Evolutionary conservation across 768 basidiomycete species (phyloP), one percentile per base, ranked within the genome.

Genomic region (Lactarius hengduanensis): DNA sequence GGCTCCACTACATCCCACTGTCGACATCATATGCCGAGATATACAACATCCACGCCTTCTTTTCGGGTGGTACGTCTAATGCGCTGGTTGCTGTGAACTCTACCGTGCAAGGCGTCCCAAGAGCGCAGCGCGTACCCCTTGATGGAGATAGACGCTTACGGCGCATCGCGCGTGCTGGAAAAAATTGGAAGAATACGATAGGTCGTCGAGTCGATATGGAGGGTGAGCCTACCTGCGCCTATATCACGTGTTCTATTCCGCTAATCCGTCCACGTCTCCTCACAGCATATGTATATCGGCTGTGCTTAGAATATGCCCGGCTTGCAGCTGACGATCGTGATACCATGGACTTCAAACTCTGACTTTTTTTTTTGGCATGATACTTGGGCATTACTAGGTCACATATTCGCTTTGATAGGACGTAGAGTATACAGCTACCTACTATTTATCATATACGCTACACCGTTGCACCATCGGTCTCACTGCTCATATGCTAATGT

Each of bases 1-100:
- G 94, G 96, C 81, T 98, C 30, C 96, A 99, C 77, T 99, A 86
- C 74, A 96, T 99, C 70, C 96, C 96, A 0, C 77, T 99, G 40
- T 94, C 94, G 0, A 82, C 89, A 47, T 82, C 87, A 4, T 98
- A 98, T 77, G 78, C 83, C 55, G 96, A 99, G 77, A 87, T 99
- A 60, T 97, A 98, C 80, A 96, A 98, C 74, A 84, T 98, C 63
- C 86, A 92, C 72, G 84, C 93, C 2, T 99, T 89, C 81, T 98
- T 98, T 80, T 94, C 92, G 0, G 96, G 96, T 0, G 86, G 92
- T 1, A 82, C 92, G 0, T 73, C 80, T 13, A 80, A 87, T 3
- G 84, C 87, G 45, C 76, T 90, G 11, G 75, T 79, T 36, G 78
- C 80, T 0, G 80, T 80, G 28, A 88, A 87, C 71, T 81, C 80